Percentiles rank a stretch among this genome's conserved stretches.
phyloP scores from a whole-genome alignment of 2,329 filamentous ascomycete species.

The Fusarium sp. region DNA sequence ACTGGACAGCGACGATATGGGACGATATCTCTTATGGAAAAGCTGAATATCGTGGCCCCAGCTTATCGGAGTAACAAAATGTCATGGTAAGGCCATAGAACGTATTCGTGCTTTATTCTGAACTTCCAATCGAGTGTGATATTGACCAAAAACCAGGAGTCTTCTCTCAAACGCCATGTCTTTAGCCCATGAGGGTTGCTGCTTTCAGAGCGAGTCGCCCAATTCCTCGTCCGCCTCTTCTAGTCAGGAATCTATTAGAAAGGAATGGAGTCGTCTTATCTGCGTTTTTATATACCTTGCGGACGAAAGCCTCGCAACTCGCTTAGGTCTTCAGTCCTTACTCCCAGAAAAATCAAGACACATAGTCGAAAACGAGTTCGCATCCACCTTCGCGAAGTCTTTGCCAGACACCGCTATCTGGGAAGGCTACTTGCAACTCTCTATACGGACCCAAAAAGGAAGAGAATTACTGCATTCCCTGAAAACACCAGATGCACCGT shows the following conservation, averaged over 20 bases:
- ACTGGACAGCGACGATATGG: conserved; percentile 27
- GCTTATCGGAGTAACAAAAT: conserved; percentile 41
- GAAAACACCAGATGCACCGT: background rate
- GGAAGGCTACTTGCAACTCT: conserved; percentile 35
- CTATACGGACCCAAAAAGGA: conserved; percentile 23
- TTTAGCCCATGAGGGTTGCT: conserved; percentile 32
- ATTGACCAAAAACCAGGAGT: conserved; percentile 7
- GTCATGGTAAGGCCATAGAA: conserved; percentile 20
- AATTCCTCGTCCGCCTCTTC: background rate
- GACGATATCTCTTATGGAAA: conserved; percentile 39
- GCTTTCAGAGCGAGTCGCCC: conserved; percentile 23
- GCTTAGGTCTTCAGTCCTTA: conserved; percentile 29
- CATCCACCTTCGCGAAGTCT: conserved; percentile 27
- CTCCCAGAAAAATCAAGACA: conserved; percentile 33
- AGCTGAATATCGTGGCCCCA: conserved; percentile 32
- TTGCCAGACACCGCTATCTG: conserved; percentile 23
- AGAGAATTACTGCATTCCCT: conserved; percentile 31
- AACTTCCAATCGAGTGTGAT: background rate
- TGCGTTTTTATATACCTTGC: conserved; percentile 37
- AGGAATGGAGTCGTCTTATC: conserved; percentile 34
- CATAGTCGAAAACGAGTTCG: conserved; percentile 28
- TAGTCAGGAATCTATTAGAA: background rate
- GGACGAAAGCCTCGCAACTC: conserved; percentile 27
- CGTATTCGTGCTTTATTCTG: too few relatives aligned
- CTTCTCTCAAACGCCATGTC: conserved; percentile 38